Conservation (phyloP, 177 flowering plant species). For the Vitis hybrid region DNA sequence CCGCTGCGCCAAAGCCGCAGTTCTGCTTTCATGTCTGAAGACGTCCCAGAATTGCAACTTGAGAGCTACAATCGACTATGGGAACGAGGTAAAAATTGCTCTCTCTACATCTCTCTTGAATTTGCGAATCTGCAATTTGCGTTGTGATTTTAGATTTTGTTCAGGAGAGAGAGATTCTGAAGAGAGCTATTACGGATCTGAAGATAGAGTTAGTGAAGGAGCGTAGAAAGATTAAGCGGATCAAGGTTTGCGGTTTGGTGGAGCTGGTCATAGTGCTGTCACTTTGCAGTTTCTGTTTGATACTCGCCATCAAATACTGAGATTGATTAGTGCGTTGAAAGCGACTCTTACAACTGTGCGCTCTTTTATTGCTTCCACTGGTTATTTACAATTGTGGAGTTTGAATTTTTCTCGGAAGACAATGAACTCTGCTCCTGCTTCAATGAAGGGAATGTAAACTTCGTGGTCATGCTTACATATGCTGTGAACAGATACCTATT, state of each 20-base stretch:
- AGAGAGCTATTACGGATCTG: slow-evolving; percentile 27
- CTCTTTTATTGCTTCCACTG: neutral
- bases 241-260: slow-evolving; percentile 28
- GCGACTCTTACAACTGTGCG: no score
- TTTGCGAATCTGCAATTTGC: neutral
- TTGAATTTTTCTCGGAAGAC: no score
- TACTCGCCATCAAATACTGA: slow-evolving; percentile 10
- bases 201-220: slow-evolving; percentile 29
- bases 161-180: slow-evolving; percentile 23
- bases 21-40: slow-evolving; percentile 28
- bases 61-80: neutral
- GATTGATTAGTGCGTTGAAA: no score
- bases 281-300: slow-evolving; percentile 19
- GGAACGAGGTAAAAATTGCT: slow-evolving; percentile 12
- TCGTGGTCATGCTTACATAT: no score
- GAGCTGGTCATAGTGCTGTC: slow-evolving; percentile 30
- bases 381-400: neutral
- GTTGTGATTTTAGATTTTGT: neutral
- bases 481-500: no score
- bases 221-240: slow-evolving; percentile 22
- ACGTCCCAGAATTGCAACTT: slow-evolving; percentile 10
- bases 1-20: slow-evolving; percentile 35
- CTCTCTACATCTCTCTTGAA: neutral
- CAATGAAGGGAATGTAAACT: no score
- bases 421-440: no score